A percentile compares a stretch with the other conserved stretches of the same genome.
Conservation (phyloP, 306 rosid species). For the Fragaria nilgerrensis region DNA sequence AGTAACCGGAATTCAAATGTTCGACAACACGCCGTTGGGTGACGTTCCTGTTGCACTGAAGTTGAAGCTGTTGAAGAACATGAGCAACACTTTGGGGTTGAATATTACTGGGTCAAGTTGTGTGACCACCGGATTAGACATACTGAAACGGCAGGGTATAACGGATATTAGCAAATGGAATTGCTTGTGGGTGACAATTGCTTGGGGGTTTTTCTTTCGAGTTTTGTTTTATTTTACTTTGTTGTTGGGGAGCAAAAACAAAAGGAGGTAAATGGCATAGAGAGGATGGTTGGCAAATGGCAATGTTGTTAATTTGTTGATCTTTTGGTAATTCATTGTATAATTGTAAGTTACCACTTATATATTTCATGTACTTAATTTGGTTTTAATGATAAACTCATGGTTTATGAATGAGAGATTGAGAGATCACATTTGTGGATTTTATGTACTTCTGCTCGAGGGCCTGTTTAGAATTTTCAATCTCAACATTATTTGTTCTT, state of each 20-base stretch:
- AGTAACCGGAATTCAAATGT: conserved; percentile 72
- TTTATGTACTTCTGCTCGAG: not conserved
- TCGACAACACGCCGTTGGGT: conserved; percentile 67
- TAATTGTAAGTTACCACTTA: not conserved
- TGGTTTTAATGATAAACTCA: not conserved
- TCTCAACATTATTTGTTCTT: not conserved
- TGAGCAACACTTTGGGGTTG: conserved; percentile 62
- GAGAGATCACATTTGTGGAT: not conserved
- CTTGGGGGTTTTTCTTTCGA: conserved; percentile 86
- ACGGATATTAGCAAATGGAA: conserved; percentile 70
- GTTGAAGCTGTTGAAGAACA: conserved; percentile 50
- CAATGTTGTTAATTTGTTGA: conserved; percentile 4
- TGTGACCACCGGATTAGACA: conserved; percentile 66
- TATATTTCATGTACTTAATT: not conserved
- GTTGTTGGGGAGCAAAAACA: conserved; percentile 74
- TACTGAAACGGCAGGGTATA: conserved; percentile 70
- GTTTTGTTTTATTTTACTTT: conserved; percentile 64
- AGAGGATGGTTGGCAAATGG: not conserved
- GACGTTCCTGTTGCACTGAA: conserved; percentile 44
- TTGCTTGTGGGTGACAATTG: conserved; percentile 68
- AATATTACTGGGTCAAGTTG: conserved; percentile 58
- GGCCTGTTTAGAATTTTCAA: too few species aligned
- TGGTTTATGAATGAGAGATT: not conserved
- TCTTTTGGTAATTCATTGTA: not conserved
- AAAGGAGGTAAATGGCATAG: conserved; percentile 38